Conservation (phyloP, 2,329 filamentous ascomycete genomes). For the Geoglossum cookeanum region DNA sequence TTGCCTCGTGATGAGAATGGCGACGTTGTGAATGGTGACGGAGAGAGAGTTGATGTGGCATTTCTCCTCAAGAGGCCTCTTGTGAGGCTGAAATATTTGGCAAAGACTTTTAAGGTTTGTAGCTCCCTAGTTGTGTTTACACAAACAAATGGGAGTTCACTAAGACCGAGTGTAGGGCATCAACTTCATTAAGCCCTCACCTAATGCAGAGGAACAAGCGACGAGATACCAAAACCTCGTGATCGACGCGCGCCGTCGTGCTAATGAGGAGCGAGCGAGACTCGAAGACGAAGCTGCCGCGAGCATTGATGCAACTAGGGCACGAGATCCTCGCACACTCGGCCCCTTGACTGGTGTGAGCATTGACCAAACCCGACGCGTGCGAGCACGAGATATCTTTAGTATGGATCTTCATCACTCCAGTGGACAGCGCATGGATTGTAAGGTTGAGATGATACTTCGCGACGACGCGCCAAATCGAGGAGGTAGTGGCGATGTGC, state of each 20-base stretch:
- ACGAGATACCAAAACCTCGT: constrained; percentile 53
- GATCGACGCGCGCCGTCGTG: constrained; percentile 52
- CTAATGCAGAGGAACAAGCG: constrained; percentile 38
- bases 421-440: constrained; percentile 74
- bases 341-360: constrained; percentile 47
- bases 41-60: constrained; percentile 83
- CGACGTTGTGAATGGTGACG: constrained; percentile 48
- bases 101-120: constrained; percentile 57
- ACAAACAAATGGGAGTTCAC: background rate
- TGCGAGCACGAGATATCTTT: constrained; percentile 80
- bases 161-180: constrained; percentile 11
- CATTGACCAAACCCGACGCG: constrained; percentile 62
- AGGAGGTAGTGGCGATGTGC: constrained; percentile 58
- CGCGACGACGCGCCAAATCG: constrained; percentile 57
- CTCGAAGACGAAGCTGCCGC: constrained; percentile 74
- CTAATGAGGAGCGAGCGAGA: constrained; percentile 52
- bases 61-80: constrained; percentile 80
- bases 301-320: constrained; percentile 61
- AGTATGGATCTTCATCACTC: constrained; percentile 72
- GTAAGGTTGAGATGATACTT: constrained; percentile 70
- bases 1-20: constrained; percentile 39
- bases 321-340: constrained; percentile 61
- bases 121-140: background rate
- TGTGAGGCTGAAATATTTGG: constrained; percentile 70
- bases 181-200: constrained; percentile 20